A percentile compares a stretch with the other conserved stretches of the same genome.
phyloP scores from a whole-genome alignment of 2,329 filamentous ascomycete genomes.

The Epichloe coenophiala region DNA sequence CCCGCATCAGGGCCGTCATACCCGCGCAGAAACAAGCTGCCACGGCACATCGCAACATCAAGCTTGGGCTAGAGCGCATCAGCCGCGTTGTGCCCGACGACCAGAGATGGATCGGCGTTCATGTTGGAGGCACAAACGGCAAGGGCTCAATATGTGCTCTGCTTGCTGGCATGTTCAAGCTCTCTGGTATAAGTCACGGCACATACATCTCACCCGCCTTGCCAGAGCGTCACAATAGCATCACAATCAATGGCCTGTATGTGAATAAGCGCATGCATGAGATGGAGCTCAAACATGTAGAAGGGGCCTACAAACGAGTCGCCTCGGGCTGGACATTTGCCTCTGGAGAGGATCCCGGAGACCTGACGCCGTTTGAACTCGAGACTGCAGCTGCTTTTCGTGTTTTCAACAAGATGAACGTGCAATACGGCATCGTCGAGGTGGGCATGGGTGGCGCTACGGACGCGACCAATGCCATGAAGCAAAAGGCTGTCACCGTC shows the following conservation, averaged over 20 bases:
- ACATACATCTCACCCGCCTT: constrained; percentile 89
- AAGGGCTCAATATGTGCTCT: constrained; percentile 92
- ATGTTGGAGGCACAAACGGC: constrained; percentile 93
- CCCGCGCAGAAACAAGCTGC: constrained; percentile 12
- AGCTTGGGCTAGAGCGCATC: constrained; percentile 50
- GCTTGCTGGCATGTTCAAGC: constrained; percentile 61
- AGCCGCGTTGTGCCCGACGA: constrained; percentile 43
- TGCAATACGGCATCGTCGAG: constrained; percentile 78
- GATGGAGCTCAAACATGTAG: constrained; percentile 17
- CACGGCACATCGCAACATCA: constrained; percentile 31
- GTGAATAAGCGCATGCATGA: constrained; percentile 50
- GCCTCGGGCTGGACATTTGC: constrained; percentile 19
- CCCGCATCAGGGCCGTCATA: constrained; percentile 14
- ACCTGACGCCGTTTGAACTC: constrained; percentile 64
- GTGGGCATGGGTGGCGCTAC: constrained; percentile 84
- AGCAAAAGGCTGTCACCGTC: constrained; percentile 66
- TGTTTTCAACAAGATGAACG: constrained; percentile 60
- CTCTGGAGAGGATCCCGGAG: constrained; percentile 20
- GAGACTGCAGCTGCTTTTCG: constrained; percentile 87
- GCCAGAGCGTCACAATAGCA: constrained; percentile 86
- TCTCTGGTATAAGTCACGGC: constrained; percentile 54
- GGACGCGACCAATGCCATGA: constrained; percentile 81
- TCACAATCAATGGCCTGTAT: constrained; percentile 61
- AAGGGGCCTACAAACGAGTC: constrained; percentile 16
- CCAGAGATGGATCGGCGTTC: constrained; percentile 72